phyloP scores from a whole-genome alignment of 2,329 filamentous ascomycete species.

The Trichoderma koningii region DNA sequence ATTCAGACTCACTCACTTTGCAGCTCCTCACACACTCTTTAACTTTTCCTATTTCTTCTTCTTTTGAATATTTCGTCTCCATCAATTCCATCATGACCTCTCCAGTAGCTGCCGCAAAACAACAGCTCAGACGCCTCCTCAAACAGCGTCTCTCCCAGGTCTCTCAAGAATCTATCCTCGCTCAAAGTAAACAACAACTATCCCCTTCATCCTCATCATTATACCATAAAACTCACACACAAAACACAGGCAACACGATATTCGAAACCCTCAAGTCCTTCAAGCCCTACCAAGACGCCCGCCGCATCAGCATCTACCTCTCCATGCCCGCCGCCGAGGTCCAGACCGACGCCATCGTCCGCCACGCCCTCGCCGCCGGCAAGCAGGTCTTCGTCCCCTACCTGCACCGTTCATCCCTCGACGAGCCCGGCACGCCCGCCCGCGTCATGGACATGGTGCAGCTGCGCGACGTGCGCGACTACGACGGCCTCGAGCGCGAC shows the following conservation, averaged over 20 bases:
- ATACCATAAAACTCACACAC: neutral
- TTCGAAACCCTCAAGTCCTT: constrained; percentile 66
- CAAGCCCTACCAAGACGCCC: constrained; percentile 73
- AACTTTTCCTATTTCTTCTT: neutral
- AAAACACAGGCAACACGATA: constrained; percentile 60
- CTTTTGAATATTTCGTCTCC: neutral
- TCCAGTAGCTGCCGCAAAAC: constrained; percentile 67
- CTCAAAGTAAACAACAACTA: constrained; percentile 65
- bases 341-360: constrained; percentile 79
- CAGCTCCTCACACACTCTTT: neutral
- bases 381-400: constrained; percentile 94
- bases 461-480: constrained; percentile 72
- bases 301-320: constrained; percentile 80
- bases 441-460: constrained; percentile 94
- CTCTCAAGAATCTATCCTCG: constrained; percentile 59
- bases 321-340: constrained; percentile 91
- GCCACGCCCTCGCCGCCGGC: constrained; percentile 71
- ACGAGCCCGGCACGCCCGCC: constrained; percentile 55
- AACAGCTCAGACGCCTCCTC: constrained; percentile 71
- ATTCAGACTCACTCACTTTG: neutral
- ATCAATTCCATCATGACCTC: constrained; percentile 49
- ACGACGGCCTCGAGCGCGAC: constrained; percentile 73
- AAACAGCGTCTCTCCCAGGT: constrained; percentile 65
- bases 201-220: neutral
- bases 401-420: constrained; percentile 64